Evolutionary conservation across 495 filamentous ascomycete species (phyloP), one percentile per base, ranked within the genome.

Genomic region (Cryomyces antarcticus): DNA sequence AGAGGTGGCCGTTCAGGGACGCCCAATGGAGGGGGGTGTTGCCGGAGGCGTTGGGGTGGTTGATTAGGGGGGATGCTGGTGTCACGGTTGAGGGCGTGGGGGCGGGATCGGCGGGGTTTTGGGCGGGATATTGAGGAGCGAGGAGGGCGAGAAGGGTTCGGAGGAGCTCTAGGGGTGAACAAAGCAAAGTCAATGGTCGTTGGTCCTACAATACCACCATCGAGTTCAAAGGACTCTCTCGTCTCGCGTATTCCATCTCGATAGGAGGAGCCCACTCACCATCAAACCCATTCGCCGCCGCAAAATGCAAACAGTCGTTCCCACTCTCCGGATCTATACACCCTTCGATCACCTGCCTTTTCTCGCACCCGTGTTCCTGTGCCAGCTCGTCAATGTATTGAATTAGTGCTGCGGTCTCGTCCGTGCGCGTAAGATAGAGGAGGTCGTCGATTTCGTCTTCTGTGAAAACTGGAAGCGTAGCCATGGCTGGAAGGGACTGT

Each of bases 1-100:
- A 70, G 3, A 94, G 59, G 52, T 93, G 84, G 10, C 88, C 87
- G 48, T 89, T 88, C 45, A 93, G 63, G 1, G 84, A 77, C 0
- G 87, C 88, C 83, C 84, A 95, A 63, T 95, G 87, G 42, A 96
- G 61, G 1, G 84, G 68, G 7, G 88, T 94, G 62, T 94, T 94
- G 28, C 84, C 87, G 28, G 77, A 73, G 45, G 71, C 57, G 48
- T 96, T 95, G 54, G 69, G 60, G 57, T 69, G 44, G 60, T 89
- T 78, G 7, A 93, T 53, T 50, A 43, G 49, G 31, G 57, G 55
- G 38, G 33, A 9, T 36, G 33, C 12, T 3, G 9, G 33, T 10
- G 12, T 1, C 33, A 36, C 33, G 9, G 33, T 36, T 36, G 33
- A 36, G 17, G 17, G 17, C 17, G 17, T 24, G 17, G 2, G 17